These are phyloP conservation scores for Paracoccidioides lutzii DNA, from an alignment of 2,329 filamentous ascomycete species.

Conservation along the genomic window DNA sequence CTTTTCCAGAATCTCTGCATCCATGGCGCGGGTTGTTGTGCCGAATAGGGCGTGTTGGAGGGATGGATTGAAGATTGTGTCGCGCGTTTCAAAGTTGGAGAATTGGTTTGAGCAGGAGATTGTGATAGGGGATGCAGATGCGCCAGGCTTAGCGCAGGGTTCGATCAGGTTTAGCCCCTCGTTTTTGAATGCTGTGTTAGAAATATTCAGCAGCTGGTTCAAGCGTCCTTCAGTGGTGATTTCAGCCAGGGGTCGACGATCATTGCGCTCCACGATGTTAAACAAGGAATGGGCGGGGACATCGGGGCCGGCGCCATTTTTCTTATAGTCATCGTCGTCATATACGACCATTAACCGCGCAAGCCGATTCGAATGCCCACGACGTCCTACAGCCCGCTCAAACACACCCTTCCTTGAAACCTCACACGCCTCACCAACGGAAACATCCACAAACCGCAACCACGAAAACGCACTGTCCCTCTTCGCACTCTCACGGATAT, in stretches of 20 bases:
- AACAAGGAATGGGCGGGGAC: slow-evolving; percentile 63
- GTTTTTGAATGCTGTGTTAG: slow-evolving; percentile 49
- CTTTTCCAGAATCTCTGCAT: slow-evolving; percentile 60
- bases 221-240: slow-evolving; percentile 61
- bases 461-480: slow-evolving; percentile 62
- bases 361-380: slow-evolving; percentile 42
- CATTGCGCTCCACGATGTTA: slow-evolving; percentile 59
- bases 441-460: slow-evolving; percentile 72
- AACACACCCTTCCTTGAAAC: slow-evolving; percentile 60
- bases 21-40: slow-evolving; percentile 44
- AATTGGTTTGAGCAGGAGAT: slow-evolving; percentile 60
- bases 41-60: slow-evolving; percentile 68
- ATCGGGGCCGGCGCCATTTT: slow-evolving; percentile 47
- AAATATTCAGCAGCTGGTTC: slow-evolving; percentile 65
- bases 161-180: slow-evolving; percentile 69
- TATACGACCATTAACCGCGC: slow-evolving; percentile 57
- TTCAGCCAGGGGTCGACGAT: slow-evolving; percentile 54
- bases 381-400: slow-evolving; percentile 54
- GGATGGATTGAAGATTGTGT: slow-evolving; percentile 63
- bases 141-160: slow-evolving; percentile 63
- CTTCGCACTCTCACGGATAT: slow-evolving; percentile 53
- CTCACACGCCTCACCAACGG: slow-evolving; percentile 57
- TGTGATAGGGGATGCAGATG: slow-evolving; percentile 74
- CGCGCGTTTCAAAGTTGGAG: slow-evolving; percentile 48
- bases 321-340: slow-evolving; percentile 46